These are phyloP conservation scores for Lomentospora prolificans DNA, from an alignment of 2,329 filamentous ascomycete species.

Conservation along the genomic window DNA sequence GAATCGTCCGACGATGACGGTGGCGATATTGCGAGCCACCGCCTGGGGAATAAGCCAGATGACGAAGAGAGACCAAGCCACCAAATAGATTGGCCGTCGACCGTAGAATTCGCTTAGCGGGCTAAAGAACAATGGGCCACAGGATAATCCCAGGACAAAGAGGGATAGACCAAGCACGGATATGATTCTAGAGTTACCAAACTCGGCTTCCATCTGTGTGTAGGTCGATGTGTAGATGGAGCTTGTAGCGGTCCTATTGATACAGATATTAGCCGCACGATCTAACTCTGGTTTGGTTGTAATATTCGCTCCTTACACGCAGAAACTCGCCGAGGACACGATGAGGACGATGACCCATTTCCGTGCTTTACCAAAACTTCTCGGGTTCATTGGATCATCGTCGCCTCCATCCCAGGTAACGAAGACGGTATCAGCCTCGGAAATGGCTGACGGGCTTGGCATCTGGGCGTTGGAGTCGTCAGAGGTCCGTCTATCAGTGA, in stretches of 20 bases:
- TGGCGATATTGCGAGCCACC: conserved; percentile 70
- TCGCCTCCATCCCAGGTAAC: conserved; percentile 67
- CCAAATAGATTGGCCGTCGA: conserved; percentile 68
- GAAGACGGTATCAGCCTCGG: neutral
- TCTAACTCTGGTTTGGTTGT: neutral
- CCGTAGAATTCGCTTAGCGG: conserved; percentile 73
- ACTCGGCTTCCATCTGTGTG: conserved; percentile 63
- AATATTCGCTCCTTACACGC: conserved; percentile 57
- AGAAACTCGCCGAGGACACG: conserved; percentile 63
- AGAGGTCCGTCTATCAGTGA: too few species aligned
- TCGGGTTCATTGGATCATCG: conserved; percentile 63
- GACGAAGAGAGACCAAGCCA: conserved; percentile 63
- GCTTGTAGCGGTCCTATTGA: conserved; percentile 62
- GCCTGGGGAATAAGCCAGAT: conserved; percentile 77
- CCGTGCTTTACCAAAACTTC: conserved; percentile 51
- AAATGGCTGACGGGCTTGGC: neutral
- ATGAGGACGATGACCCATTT: conserved; percentile 77
- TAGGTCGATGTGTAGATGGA: conserved; percentile 89
- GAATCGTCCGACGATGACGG: conserved; percentile 69
- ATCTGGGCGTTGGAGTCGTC: too few species aligned
- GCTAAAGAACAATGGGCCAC: conserved; percentile 53
- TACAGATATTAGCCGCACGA: too few species aligned
- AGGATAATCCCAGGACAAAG: conserved; percentile 67
- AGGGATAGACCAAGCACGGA: conserved; percentile 72
- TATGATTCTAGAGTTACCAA: conserved; percentile 59